A percentile compares a stretch with the other conserved stretches of the same genome.
Conservation (phyloP, 2,329 filamentous ascomycete genomes). For the Alternaria brassicae region DNA sequence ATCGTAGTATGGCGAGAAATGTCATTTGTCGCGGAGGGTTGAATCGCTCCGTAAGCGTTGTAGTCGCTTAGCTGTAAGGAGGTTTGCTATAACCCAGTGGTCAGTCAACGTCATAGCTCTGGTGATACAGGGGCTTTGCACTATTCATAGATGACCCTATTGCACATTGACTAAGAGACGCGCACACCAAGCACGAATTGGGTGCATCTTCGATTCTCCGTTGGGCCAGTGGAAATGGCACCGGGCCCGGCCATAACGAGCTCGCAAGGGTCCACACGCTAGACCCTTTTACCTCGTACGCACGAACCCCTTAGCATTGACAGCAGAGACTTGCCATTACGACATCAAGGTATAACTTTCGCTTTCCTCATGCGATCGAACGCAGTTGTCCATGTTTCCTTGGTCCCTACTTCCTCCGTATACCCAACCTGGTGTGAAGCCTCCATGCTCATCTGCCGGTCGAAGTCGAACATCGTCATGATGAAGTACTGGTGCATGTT, state of each 20-base stretch:
- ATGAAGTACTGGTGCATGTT: constrained; percentile 36
- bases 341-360: constrained; percentile 48
- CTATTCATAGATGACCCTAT: not conserved
- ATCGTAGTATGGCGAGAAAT: not conserved
- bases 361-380: constrained; percentile 55
- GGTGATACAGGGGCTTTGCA: constrained; percentile 5
- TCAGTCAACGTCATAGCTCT: constrained; percentile 15
- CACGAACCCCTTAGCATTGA: not conserved
- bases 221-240: not conserved
- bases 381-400: constrained; percentile 53
- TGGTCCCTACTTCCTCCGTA: constrained; percentile 48
- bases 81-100: not conserved
- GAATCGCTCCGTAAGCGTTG: not conserved
- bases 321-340: not conserved
- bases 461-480: constrained; percentile 55
- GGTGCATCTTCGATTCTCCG: not conserved
- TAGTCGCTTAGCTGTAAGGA: not conserved
- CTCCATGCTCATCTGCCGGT: constrained; percentile 56
- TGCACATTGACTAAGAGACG: not conserved
- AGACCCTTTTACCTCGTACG: not conserved
- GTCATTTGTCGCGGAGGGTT: constrained; percentile 2
- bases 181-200: not conserved
- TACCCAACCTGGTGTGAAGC: constrained; percentile 52
- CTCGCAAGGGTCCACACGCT: not conserved
- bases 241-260: not conserved